Base-by-base conservation (phyloP, 176 grass and related monocot species). In the Avena eriantha region DNA sequence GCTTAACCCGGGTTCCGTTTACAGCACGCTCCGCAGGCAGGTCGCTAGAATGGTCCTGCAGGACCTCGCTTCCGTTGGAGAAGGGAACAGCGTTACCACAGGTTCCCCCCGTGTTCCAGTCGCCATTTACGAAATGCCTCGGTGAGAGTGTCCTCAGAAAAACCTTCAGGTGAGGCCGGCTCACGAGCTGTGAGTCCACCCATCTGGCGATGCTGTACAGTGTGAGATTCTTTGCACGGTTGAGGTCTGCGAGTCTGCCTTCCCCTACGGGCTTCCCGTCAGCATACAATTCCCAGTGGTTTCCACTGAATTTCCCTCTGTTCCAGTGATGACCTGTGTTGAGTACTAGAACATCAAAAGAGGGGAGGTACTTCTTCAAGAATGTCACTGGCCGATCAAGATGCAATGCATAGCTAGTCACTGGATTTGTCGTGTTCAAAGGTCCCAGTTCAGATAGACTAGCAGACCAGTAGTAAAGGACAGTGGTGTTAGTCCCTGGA, bases 321-420 rank as follows among this genome's bases (percentile, higher is more conserved):
- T 99, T 99, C 97, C 97, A 99, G 65, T 99, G 97, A 86, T 99
- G 97, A 33, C 97, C 97, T 6, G 97, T 99, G 90, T 99, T 99
- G 35, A 99, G 88, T 54, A 99, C 90, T 34, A 99, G 85, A 53
- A 94, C 89, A 86, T 99, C 88, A 86, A 96, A 94, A 82, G 48
- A 76, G 45, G 82, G 39, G 46, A 99, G 24, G 90, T 96, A 92
- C 82, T 82, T 87, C 82, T 91, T 94, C 80, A 99, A 80, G 75
- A 99, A 99, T 69, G 90, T 87, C 66, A 88, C 97, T 49, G 97
- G 97, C 13, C 90, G 87, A 69, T 99, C 97, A 86, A 99, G 92
- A 91, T 99, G 97, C 87, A 99, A 66, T 31, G 93, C 92, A 89
- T 88, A 96, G 71, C 66, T 86, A 46, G 90, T 91, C 49, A 68